Evolutionary conservation across 345 rosid species (phyloP), one percentile per base, ranked within the genome.

Genomic region (Pelargonium nanum): DNA sequence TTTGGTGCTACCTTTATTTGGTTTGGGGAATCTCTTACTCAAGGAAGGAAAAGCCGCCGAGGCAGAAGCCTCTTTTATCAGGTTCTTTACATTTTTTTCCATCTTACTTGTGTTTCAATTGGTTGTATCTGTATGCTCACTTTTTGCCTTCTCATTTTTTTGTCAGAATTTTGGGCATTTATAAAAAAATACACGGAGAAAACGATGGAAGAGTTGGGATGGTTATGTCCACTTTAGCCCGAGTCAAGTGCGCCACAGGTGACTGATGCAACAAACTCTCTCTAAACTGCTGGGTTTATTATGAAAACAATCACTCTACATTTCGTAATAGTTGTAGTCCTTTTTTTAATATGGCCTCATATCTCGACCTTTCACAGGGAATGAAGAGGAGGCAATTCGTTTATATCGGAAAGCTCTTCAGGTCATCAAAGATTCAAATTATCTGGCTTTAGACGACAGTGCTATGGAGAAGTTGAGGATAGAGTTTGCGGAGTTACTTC

Each of bases 401-500:
- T 68, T 85, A 52, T 91, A 91, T 60, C 83, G 68, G 78, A 82
- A 68, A 0, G 95, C 88, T 65, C 75, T 88, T 58, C 72, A 63
- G 63, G 70, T 86, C 51, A 79, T 91, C 65, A 84, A 83, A 72
- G 85, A 74, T 64, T 75, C 92, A 66, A 81, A 79, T 67, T 79
- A 77, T 67, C 57, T 78, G 82, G 72, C 81, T 30, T 44, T 78
- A 53, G 95, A 86, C 71, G 82, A 88, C 60, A 56, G 67, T 58
- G 22, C 82, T 61, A 67, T 88, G 80, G 95, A 81, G 80, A 84
- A 77, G 70, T 77, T 91, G 86, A 83, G 88, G 74, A 80, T 84
- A 75, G 95, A 91, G 72, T 80, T 91, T 75, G 96, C 92, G 19
- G 98, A 88, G 71, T 59, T 88, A 59, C 96, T 88, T 74, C 95